Percentiles rank a stretch among this genome's conserved stretches.
Conservation (phyloP, 179 eudicot genomes). For the Actinidia polygama region DNA sequence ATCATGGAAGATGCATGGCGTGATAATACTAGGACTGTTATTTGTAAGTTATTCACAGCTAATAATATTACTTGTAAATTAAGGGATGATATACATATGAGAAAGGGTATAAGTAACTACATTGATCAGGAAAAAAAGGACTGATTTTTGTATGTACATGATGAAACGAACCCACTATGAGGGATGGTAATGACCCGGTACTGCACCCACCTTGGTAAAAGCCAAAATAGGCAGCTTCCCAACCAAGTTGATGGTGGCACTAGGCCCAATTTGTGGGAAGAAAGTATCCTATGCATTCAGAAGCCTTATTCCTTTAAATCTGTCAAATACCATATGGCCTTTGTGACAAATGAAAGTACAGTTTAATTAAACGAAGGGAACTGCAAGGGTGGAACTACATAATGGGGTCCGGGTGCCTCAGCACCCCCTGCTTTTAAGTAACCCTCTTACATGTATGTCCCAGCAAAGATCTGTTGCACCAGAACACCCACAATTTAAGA, state of each 20-base stretch:
- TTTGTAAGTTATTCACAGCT: neutral
- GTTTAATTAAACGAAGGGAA: no score
- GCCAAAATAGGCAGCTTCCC: constrained; percentile 5
- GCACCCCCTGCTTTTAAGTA: no score
- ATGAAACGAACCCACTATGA: neutral
- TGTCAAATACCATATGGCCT: neutral
- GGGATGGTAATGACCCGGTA: neutral
- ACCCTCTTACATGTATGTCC: no score
- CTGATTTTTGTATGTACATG: neutral
- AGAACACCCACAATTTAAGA: no score
- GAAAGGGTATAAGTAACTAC: neutral
- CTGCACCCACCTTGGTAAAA: neutral
- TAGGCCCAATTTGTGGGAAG: neutral
- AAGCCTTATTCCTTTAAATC: neutral
- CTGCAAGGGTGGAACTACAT: no score
- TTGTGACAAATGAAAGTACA: neutral
- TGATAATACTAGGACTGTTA: neutral
- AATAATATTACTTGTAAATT: neutral
- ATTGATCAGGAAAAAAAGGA: neutral
- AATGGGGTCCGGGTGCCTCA: no score
- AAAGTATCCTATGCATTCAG: neutral
- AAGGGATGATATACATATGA: neutral
- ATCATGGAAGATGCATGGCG: neutral
- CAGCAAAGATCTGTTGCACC: no score
- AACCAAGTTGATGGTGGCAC: neutral